These are phyloP conservation scores for Yamadazyma kanchanaburiensis DNA, from an alignment of 1,139 yeast genomes.

Conservation along the genomic window DNA sequence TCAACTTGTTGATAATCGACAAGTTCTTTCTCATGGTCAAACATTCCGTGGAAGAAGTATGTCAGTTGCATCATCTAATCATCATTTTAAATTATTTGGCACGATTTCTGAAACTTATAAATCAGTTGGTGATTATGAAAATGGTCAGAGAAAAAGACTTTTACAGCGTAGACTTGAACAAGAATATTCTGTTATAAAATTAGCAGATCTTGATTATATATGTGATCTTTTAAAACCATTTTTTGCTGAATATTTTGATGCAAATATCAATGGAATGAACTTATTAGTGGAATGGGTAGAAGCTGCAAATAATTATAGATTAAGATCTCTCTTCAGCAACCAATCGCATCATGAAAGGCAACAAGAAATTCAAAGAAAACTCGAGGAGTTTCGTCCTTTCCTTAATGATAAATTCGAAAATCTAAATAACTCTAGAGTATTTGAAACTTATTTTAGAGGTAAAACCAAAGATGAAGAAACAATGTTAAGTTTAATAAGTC, in stretches of 20 bases:
- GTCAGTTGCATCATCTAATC: constrained; percentile 13
- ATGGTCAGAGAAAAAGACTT: constrained; percentile 17
- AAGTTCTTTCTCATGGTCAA: constrained; percentile 11
- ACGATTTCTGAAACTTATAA: constrained; percentile 28
- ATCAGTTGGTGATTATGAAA: constrained; percentile 31
- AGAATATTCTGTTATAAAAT: constrained; percentile 13
- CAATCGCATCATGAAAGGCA: constrained; percentile 16
- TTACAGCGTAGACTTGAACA: constrained; percentile 20
- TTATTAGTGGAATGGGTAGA: constrained; percentile 23
- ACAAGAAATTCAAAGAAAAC: constrained; percentile 14
- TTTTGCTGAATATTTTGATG: constrained; percentile 18
- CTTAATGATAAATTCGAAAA: constrained; percentile 8
- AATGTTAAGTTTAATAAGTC: constrained; percentile 26
- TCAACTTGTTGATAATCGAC: constrained; percentile 26
- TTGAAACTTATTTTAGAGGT: constrained; percentile 15
- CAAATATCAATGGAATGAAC: constrained; percentile 17
- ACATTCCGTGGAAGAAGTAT: constrained; percentile 18
- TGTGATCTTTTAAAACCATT: constrained; percentile 17
- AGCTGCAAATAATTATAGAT: constrained; percentile 28
- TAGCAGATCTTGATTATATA: constrained; percentile 25
- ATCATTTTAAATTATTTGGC: constrained; percentile 18
- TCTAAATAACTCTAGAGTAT: constrained; percentile 12
- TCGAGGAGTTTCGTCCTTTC: constrained; percentile 11
- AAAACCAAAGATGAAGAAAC: constrained; percentile 21
- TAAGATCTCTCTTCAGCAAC: constrained; percentile 16